Base-by-base conservation (phyloP, 176 grass and related monocot species). In the Puya raimondii region DNA sequence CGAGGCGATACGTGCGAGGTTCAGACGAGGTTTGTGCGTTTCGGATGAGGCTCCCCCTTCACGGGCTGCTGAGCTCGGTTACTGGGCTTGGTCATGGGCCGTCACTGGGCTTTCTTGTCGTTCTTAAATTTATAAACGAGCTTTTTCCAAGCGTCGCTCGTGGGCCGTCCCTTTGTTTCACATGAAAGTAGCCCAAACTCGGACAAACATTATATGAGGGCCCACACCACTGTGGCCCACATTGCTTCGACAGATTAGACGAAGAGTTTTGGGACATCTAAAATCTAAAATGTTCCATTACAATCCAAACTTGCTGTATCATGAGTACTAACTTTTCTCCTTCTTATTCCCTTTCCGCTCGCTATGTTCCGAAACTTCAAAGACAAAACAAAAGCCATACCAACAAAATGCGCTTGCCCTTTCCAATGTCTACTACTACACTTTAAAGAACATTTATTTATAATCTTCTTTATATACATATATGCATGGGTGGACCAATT, bases 1-100 rank as follows among this genome's bases (percentile, higher is more conserved):
- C 1, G 48, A 47, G 63, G 71, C 12, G 82, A 85, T 85, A 91
- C 81, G 82, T 88, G 85, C 64, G 53, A 25, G n/a, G 71, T n/a
- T 4, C 15, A 58, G 53, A 57, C 8, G n/a, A 6, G 3, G 56
- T 6, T 9, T n/a, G 0, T 0, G 53, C 17, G 1, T n/a, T 16
- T 4, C 17, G 15, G 53, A 17, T 14, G 1, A 17, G 53, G 53
- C 53, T 18, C 25, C 25, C 25, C 25, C 1, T 61, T 61, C 9
- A 22, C 5, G 52, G 16, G 12, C 12, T 2, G 16, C 4, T 56
- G 12, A 14, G 52, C 13, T 56, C 16, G 13, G 13, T 56, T 56
- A 5, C 1, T 56, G 11, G 52, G 52, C 52, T 56, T 56, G 1
- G 4, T 42, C 13, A 17, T 57, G 15, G 53, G 53, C 53, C 14